phyloP scores from a whole-genome alignment of 2,329 filamentous ascomycete genomes.

The Plenodomus lindquistii region DNA sequence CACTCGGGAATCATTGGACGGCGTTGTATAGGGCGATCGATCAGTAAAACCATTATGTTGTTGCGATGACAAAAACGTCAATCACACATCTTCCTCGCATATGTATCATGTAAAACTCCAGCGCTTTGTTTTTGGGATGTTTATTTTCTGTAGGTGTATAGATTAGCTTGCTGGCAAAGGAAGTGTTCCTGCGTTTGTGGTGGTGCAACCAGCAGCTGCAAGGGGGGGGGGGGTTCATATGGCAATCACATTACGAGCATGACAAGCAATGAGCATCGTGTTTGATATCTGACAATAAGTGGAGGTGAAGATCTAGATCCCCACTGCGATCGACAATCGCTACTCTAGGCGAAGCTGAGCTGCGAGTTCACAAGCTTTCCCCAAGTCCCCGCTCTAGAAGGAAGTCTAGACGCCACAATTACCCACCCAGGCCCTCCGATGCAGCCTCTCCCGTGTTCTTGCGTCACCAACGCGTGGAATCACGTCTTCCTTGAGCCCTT shows the following conservation, averaged over 20 bases:
- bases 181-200: conserved; percentile 1
- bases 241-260: neutral
- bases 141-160: neutral
- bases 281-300: too few species aligned
- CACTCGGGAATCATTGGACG: conserved; percentile 33
- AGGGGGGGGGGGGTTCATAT: neutral
- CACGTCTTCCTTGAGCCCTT: neutral
- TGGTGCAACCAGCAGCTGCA: conserved; percentile 2
- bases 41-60: conserved; percentile 3
- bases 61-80: conserved; percentile 4
- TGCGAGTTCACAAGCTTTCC: too few species aligned
- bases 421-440: neutral
- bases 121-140: neutral
- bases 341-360: too few species aligned
- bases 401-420: neutral
- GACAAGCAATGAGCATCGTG: conserved; percentile 4
- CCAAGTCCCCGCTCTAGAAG: too few species aligned
- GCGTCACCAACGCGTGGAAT: neutral
- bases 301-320: too few species aligned
- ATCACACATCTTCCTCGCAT: neutral
- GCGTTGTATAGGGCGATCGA: conserved; percentile 28
- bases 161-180: conserved; percentile 11
- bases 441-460: neutral
- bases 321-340: too few species aligned
- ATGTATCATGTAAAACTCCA: conserved; percentile 8